Percentiles rank a stretch among this genome's conserved stretches.
Conservation (phyloP, 2,329 filamentous ascomycete species). For the Fusarium sambucinum region DNA sequence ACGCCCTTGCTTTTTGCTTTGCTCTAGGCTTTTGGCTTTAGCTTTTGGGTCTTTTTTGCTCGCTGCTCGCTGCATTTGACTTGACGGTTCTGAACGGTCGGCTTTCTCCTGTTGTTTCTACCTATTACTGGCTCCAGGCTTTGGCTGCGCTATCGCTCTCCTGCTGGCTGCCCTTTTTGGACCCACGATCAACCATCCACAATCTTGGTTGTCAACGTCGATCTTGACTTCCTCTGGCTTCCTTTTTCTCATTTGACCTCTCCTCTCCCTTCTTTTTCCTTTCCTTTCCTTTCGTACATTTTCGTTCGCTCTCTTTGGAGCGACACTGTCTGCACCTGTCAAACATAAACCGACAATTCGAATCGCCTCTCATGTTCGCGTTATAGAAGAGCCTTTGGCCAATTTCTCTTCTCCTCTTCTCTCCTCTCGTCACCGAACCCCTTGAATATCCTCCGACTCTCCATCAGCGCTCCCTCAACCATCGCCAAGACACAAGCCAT, state of each 20-base stretch:
- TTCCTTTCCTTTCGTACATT: constrained; percentile 7
- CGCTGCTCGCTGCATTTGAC: neutral
- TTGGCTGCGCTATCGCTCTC: neutral
- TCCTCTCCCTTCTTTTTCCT: constrained; percentile 14
- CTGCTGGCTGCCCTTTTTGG: constrained; percentile 15
- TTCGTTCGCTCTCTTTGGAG: constrained; percentile 39
- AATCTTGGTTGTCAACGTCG: constrained; percentile 39
- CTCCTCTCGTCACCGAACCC: constrained; percentile 25
- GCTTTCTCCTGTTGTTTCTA: constrained; percentile 1
- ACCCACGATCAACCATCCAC: constrained; percentile 41
- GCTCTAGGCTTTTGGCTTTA: neutral
- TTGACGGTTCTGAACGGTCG: neutral
- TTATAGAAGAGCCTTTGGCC: constrained; percentile 53
- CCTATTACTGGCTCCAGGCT: neutral
- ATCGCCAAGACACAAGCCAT: constrained; percentile 23
- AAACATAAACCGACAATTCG: constrained; percentile 7
- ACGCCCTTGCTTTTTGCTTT: constrained; percentile 28
- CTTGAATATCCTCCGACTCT: constrained; percentile 21
- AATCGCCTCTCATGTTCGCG: constrained; percentile 50
- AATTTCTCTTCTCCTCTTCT: constrained; percentile 36
- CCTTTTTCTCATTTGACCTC: constrained; percentile 33
- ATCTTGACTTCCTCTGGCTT: constrained; percentile 41
- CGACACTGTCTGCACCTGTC: constrained; percentile 24
- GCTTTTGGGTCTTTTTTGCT: constrained; percentile 4
- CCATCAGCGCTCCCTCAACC: constrained; percentile 34